phyloP scores from a whole-genome alignment of 768 basidiomycete species.

The Zangia roseola region DNA sequence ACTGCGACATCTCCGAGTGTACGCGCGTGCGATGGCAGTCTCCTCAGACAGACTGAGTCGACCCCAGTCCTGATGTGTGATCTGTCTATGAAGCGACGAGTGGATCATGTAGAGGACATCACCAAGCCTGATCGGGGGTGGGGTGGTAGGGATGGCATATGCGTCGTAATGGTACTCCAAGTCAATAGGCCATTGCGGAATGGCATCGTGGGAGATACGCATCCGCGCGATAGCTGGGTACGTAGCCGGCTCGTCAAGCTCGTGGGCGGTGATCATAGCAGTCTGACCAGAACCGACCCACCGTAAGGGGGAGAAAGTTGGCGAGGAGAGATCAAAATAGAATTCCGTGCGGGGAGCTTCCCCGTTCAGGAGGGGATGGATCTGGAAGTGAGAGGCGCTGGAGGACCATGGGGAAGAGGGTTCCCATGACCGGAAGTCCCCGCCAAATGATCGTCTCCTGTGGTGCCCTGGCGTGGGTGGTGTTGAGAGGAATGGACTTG shows the following conservation, averaged over 20 bases:
- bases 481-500: conserved; percentile 25
- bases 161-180: conserved; percentile 39
- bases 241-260: conserved; percentile 53
- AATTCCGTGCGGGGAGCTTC: conserved; percentile 45
- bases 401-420: conserved; percentile 24
- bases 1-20: conserved; percentile 35
- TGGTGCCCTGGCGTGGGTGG: conserved; percentile 8
- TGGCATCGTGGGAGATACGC: conserved; percentile 53
- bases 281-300: conserved; percentile 40
- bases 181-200: conserved; percentile 63
- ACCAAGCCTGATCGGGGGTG: conserved; percentile 51
- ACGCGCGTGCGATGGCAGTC: conserved; percentile 35
- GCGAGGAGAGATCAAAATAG: conserved; percentile 54
- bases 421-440: conserved; percentile 18
- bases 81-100: conserved; percentile 42
- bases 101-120: conserved; percentile 57
- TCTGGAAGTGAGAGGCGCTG: conserved; percentile 26
- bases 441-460: conserved; percentile 32
- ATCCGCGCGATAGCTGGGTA: conserved; percentile 53
- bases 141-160: conserved; percentile 18
- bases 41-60: conserved; percentile 24
- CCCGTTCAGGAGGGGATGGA: conserved; percentile 44
- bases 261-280: conserved; percentile 39
- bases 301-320: conserved; percentile 45
- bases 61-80: conserved; percentile 38